These are phyloP conservation scores for Phytophthora pini DNA, from an alignment of 352 stramenopile species.

Conservation along the genomic window DNA sequence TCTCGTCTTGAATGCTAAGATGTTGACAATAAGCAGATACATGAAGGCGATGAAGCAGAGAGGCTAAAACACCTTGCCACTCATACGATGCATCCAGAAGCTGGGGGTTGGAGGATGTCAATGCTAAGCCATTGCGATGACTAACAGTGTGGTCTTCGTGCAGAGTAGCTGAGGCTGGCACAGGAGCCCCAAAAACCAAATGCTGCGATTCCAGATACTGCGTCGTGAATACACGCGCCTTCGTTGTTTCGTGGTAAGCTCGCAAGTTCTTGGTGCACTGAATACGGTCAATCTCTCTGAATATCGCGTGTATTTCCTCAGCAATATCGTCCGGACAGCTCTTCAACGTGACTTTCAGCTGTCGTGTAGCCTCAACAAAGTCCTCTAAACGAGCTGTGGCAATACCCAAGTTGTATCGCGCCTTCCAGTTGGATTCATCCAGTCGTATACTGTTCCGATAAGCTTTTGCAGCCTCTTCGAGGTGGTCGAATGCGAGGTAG, in stretches of 20 bases:
- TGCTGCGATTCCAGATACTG: slow-evolving; percentile 53
- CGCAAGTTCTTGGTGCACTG: slow-evolving; percentile 40
- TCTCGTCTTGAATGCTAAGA: slow-evolving; percentile 34
- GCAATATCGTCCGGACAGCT: slow-evolving; percentile 20
- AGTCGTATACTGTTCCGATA: slow-evolving; percentile 57
- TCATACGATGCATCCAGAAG: slow-evolving; percentile 41
- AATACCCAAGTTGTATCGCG: slow-evolving; percentile 59
- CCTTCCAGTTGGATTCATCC: slow-evolving; percentile 48
- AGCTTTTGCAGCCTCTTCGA: slow-evolving; percentile 57
- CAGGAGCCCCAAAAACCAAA: slow-evolving; percentile 13
- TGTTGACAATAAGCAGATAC: slow-evolving; percentile 20
- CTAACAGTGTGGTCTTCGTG: slow-evolving; percentile 34
- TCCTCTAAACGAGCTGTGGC: slow-evolving; percentile 49
- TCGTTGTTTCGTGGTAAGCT: slow-evolving; percentile 39
- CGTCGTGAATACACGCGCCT: slow-evolving; percentile 52
- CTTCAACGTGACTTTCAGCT: slow-evolving; percentile 44
- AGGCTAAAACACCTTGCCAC: slow-evolving; percentile 52
- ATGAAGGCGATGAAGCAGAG: slow-evolving; percentile 50
- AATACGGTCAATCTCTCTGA: slow-evolving; percentile 54
- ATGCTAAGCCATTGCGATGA: slow-evolving; percentile 23
- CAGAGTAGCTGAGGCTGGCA: slow-evolving; percentile 1
- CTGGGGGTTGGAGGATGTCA: slow-evolving; percentile 20
- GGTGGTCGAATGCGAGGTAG: slow-evolving; percentile 58
- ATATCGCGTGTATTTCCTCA: slow-evolving; percentile 38
- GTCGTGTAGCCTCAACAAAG: slow-evolving; percentile 53